phyloP scores from a whole-genome alignment of 768 basidiomycete species.

The Pholiota conissans region DNA sequence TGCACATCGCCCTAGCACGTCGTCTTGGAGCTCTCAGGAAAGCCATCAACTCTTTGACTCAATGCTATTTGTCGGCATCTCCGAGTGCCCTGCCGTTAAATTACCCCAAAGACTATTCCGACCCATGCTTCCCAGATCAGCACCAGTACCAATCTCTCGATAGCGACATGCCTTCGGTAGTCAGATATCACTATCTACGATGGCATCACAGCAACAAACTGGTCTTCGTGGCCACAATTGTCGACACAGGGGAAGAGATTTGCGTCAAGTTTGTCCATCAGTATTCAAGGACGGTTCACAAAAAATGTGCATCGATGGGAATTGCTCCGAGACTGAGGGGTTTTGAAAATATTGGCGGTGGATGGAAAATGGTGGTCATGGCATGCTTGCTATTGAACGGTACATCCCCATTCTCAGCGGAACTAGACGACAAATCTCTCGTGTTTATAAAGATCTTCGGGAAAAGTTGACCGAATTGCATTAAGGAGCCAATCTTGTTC shows the following conservation, averaged over 20 bases:
- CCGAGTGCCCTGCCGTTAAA: not conserved
- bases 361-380: not conserved
- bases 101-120: no score
- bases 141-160: not conserved
- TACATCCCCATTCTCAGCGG: not conserved
- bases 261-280: not conserved
- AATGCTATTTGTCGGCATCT: not conserved
- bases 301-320: not conserved
- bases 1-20: not conserved
- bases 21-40: not conserved
- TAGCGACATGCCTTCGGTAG: not conserved
- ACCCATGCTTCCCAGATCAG: not conserved
- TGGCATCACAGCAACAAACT: not conserved
- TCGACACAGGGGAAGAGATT: not conserved
- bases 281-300: not conserved
- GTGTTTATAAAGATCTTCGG: not conserved
- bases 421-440: no score
- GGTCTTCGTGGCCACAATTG: not conserved
- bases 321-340: not conserved
- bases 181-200: not conserved
- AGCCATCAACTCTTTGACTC: not conserved
- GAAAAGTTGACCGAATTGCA: not conserved
- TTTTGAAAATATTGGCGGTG: not conserved
- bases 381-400: not conserved
- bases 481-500: not conserved